A percentile compares a stretch with the other conserved stretches of the same genome.
Conservation (phyloP, 129 eudicot species). For the Erigeron canadensis region DNA sequence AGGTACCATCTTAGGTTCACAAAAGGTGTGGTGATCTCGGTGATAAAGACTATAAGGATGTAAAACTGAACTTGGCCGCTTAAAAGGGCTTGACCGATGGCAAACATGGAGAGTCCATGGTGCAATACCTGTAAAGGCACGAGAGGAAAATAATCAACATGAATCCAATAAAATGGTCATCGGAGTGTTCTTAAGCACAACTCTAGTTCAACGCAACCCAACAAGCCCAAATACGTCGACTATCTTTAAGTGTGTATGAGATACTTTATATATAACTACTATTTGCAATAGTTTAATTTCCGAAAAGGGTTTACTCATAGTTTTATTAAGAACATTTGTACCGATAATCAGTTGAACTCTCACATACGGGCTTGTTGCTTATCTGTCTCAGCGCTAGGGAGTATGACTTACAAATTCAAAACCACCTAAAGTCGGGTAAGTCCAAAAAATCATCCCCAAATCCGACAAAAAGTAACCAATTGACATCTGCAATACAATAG, state of each 20-base stretch:
- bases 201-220: not conserved
- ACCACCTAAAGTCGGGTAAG: conserved; percentile 79
- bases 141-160: not conserved
- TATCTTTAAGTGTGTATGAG: too few relatives aligned
- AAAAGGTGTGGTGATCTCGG: conserved; percentile 81
- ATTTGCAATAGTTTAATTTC: too few relatives aligned
- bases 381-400: not conserved
- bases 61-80: conserved; percentile 70
- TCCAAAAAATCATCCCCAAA: conserved; percentile 72
- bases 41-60: conserved; percentile 69
- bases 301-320: too few relatives aligned
- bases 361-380: not conserved
- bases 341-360: too few relatives aligned
- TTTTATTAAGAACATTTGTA: too few relatives aligned
- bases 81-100: conserved; percentile 56
- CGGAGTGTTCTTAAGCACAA: not conserved
- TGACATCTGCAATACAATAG: conserved; percentile 53
- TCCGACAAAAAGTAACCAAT: conserved; percentile 81
- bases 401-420: conserved; percentile 71
- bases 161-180: not conserved
- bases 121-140: conserved; percentile 49
- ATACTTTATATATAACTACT: too few relatives aligned
- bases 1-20: conserved; percentile 76
- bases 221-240: not conserved
- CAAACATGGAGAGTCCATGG: conserved; percentile 70